A percentile compares a stretch with the other conserved stretches of the same genome.
These are phyloP conservation scores for Cytospora piceae DNA, from an alignment of 2,329 filamentous ascomycete species.

Conservation along the genomic window DNA sequence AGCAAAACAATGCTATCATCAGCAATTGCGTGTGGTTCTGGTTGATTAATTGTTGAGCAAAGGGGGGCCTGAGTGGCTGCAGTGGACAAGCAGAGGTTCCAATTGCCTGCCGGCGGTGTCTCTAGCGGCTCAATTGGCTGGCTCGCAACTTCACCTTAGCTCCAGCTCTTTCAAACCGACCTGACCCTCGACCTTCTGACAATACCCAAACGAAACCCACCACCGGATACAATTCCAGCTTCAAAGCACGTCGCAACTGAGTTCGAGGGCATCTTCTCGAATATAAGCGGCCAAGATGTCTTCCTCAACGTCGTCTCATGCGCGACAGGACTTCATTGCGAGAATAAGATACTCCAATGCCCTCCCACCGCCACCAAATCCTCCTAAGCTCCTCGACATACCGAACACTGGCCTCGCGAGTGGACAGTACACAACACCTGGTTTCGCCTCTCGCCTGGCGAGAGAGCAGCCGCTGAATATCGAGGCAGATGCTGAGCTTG, in stretches of 20 bases:
- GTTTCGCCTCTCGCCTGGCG: constrained; percentile 85
- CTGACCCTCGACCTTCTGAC: neutral
- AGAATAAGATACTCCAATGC: constrained; percentile 95
- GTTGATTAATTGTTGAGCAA: neutral
- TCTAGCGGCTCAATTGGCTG: neutral
- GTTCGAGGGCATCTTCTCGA: neutral
- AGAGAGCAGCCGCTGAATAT: constrained; percentile 94
- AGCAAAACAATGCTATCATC: neutral
- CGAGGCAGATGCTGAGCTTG: constrained; percentile 94
- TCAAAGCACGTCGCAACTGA: neutral
- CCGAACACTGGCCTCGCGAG: constrained; percentile 88
- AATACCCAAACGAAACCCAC: neutral
- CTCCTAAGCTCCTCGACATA: constrained; percentile 95
- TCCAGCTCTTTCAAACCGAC: neutral
- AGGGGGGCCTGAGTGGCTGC: too few species aligned
- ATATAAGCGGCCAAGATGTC: constrained; percentile 40
- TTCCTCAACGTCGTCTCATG: constrained; percentile 46
- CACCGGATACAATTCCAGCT: neutral
- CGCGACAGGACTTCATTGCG: constrained; percentile 94
- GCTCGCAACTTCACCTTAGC: neutral
- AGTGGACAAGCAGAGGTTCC: neutral
- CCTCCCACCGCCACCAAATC: constrained; percentile 89
- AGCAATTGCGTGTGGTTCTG: neutral
- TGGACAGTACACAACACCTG: constrained; percentile 86
- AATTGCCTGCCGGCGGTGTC: neutral